Base-by-base conservation (phyloP, 169 alveolate genomes). In the Cyclospora cayetanensis region DNA sequence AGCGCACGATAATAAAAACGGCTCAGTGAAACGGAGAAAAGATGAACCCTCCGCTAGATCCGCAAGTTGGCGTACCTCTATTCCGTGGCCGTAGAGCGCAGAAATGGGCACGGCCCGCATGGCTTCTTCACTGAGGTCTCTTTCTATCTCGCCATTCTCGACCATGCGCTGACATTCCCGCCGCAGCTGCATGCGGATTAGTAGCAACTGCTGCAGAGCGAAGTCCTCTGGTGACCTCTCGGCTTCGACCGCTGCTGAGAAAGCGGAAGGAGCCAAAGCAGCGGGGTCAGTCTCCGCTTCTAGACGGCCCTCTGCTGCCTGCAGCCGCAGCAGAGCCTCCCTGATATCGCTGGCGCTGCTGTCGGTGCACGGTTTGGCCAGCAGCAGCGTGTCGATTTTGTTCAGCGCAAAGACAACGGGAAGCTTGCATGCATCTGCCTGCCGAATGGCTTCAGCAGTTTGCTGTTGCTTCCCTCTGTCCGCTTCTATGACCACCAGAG, bases 361-460 rank as follows among this genome's bases (percentile, higher is more conserved):
- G 70, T 29, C n/a, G 70, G 15, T 9, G 79, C 46, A 4, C 15
- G 79, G 43, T 11, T 9, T 9, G 18, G 60, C 9, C 25, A 50
- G 60, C 22, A 4, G 70, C n/a, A 77, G 42, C 50, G 87, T 82
- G 93, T 96, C 98, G 41, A 90, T 89, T 86, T 95, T 96, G 91
- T 93, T 95, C 60, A 96, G 85, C 89, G 90, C 96, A 83, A 96
- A 94, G 35, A 96, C 63, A 39, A 95, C 94, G 20, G 97, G 97
- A 34, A 95, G 52, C 39, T 76, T 46, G 88, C 91, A 95, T 52
- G 92, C 94, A 85, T 96, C 97, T 0, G 97, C 98, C 80, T 95
- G 97, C 72, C 91, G 68, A 5, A 96, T 93, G 12, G 93, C 96
- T 72, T 96, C 97, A 43, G 94, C 95, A 0, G 97, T 95, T 92